Conservation (phyloP, 1,284 basidiomycete species). For the Pyrrhoderma lamaoense region DNA sequence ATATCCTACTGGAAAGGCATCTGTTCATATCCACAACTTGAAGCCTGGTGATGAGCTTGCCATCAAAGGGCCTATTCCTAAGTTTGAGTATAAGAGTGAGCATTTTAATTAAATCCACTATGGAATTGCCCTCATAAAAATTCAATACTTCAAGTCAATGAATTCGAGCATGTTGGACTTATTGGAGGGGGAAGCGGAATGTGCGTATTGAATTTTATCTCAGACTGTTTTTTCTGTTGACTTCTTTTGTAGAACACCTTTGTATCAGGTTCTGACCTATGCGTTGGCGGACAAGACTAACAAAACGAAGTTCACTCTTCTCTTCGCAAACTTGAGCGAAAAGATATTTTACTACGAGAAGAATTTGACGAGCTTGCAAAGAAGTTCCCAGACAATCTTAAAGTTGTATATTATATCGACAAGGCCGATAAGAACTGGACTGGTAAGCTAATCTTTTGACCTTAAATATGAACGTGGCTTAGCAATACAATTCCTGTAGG, state of each 20-base stretch:
- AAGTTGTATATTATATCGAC: conserved; percentile 85
- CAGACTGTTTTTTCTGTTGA: not conserved
- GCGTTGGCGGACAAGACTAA: conserved; percentile 68
- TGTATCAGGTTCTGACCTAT: conserved; percentile 72
- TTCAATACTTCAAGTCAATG: conserved; percentile 49
- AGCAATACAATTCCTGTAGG: conserved; percentile 31
- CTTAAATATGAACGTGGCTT: not conserved
- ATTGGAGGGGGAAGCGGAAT: conserved; percentile 89
- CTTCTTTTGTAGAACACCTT: conserved; percentile 46
- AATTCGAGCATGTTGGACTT: conserved; percentile 80
- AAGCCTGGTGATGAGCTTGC: conserved; percentile 78
- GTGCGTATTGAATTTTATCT: conserved; percentile 33
- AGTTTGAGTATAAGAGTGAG: conserved; percentile 74
- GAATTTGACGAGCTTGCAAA: conserved; percentile 73
- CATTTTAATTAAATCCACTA: conserved; percentile 9
- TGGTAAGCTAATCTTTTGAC: conserved; percentile 37
- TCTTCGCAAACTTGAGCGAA: conserved; percentile 90
- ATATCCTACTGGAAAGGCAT: conserved; percentile 74
- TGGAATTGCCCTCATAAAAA: conserved; percentile 1
- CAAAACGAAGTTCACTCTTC: conserved; percentile 91
- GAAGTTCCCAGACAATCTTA: conserved; percentile 64
- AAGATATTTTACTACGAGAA: conserved; percentile 85
- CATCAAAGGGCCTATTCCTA: conserved; percentile 87
- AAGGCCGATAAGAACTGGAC: conserved; percentile 67
- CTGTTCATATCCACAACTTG: conserved; percentile 64